Base-by-base conservation (phyloP, 176 grass and related monocot genomes). In the Ananas comosus region DNA sequence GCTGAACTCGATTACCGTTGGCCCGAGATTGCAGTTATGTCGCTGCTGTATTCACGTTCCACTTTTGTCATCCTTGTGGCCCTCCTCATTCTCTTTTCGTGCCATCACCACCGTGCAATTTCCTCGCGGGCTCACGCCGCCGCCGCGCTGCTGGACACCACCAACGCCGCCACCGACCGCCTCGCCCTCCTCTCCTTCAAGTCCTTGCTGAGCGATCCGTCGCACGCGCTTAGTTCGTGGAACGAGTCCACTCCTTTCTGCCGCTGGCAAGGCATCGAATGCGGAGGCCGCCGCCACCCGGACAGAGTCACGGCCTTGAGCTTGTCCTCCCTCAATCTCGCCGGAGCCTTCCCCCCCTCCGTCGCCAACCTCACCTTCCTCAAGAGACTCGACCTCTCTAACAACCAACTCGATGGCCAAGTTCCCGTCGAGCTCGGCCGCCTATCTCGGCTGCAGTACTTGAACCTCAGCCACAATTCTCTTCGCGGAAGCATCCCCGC, bases 351-450 rank as follows among this genome's bases (percentile, higher is more conserved):
- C 21, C 71, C 79, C 0, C 74, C 74, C 2, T 82, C 50, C 27
- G 48, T 82, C 70, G 70, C 69, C 52, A 81, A 82, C 49, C 64
- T 86, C 17, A 80, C 84, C 27, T 82, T 74, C 47, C 75, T 82
- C 51, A 19, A 13, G 47, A 9, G n/a, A 70, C 74, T 86, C 2
- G 9, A 79, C 25, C 53, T 85, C 18, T 1, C 23, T 0, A 4
- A 67, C 12, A 85, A 81, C 83, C 14, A 42, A 1, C 53, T 85
- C 10, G 10, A 49, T n/a, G 85, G 85, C 1, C 10, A 74, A 49
- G 49, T 88, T 18, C 80, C 80, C 5, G 5, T 11, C 6, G 51
- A 74, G 2, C 50, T 86, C 6, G 75, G 84, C 4, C 17, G 14
- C 0, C 75, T 86, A 19, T 8, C 9, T 29, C 71, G 64, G 21